Evolutionary conservation across 768 basidiomycete genomes (phyloP), one percentile per base, ranked within the genome.

Genomic region (Lentinula raphanica): DNA sequence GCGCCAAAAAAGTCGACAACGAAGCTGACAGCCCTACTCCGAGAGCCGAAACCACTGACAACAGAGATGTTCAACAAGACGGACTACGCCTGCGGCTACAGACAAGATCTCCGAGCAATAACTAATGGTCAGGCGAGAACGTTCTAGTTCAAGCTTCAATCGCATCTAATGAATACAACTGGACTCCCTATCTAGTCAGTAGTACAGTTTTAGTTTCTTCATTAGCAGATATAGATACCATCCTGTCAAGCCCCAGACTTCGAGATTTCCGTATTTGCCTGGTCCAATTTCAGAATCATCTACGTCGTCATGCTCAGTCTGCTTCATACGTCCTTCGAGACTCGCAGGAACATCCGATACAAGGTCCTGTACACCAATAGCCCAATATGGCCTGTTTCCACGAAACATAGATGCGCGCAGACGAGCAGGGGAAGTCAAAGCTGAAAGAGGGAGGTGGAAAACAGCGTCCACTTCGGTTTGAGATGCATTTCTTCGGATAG

Each of bases 171-270:
- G n/a, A n/a, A n/a, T n/a, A n/a, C n/a, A n/a, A n/a, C n/a, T 51
- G 27, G 21, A 51, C 46, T 17, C 9, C 57, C 23, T 28, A 39
- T 27, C 32, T 29, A 48, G 49, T 56, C 7, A 42, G 31, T 13
- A 49, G 66, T 83, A 80, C 32, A 82, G 72, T 49, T 72, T 70
- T 62, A 89, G 65, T 19, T 71, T 72, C 60, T 75, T 79, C 82
- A 90, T 82, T 63, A 91, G 70, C 49, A 81, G 63, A 46, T 78
- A 80, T 54, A 90, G 74, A 72, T 90, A 92, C 88, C 90, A 92
- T 35, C 90, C 91, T 21, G 91, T 91, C 66, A 92, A 71, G 0
- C 91, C 90, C 88, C 90, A 92, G 27, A 91, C 82, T 65, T 92
- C 87, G 15, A 90, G 69, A 58, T 74, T 73, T 11, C 76, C 80